phyloP scores from a whole-genome alignment of 441 rosid species.

The Mallotus japonicus region DNA sequence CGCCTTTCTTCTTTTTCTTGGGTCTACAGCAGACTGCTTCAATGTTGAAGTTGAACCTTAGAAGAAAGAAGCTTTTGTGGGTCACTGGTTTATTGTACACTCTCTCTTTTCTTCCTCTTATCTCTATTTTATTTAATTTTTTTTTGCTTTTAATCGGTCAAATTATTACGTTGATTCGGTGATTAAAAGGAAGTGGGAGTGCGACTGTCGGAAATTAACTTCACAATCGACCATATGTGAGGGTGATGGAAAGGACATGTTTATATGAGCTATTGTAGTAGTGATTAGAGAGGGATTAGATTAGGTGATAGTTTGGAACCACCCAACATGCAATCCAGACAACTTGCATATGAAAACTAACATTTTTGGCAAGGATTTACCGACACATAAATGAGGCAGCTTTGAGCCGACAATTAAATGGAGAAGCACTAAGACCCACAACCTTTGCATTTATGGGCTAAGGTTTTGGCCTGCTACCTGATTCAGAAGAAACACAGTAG shows the following conservation, averaged over 20 bases:
- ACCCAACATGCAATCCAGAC: neutral
- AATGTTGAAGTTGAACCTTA: neutral
- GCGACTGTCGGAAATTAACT: no score
- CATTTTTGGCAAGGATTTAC: slow-evolving; percentile 10
- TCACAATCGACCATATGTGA: no score
- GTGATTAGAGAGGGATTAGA: neutral
- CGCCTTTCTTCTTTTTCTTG: neutral
- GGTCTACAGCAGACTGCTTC: neutral
- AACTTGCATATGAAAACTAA: neutral
- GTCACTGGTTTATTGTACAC: neutral
- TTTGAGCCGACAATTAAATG: slow-evolving; percentile 12
- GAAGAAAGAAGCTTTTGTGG: slow-evolving; percentile 3
- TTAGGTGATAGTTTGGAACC: neutral
- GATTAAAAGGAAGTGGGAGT: no score
- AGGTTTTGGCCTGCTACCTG: neutral
- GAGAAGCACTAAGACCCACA: neutral
- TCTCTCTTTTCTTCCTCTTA: neutral
- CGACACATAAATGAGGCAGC: slow-evolving; percentile 13
- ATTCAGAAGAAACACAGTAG: neutral
- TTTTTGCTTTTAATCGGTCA: no score
- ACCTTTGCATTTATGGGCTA: neutral
- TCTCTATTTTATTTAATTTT: no score
- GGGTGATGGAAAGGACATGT: slow-evolving; percentile 5
- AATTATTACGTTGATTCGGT: no score
- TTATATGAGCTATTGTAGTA: neutral